Base-by-base conservation (phyloP, 495 filamentous ascomycete species). In the Parathielavia appendiculata region DNA sequence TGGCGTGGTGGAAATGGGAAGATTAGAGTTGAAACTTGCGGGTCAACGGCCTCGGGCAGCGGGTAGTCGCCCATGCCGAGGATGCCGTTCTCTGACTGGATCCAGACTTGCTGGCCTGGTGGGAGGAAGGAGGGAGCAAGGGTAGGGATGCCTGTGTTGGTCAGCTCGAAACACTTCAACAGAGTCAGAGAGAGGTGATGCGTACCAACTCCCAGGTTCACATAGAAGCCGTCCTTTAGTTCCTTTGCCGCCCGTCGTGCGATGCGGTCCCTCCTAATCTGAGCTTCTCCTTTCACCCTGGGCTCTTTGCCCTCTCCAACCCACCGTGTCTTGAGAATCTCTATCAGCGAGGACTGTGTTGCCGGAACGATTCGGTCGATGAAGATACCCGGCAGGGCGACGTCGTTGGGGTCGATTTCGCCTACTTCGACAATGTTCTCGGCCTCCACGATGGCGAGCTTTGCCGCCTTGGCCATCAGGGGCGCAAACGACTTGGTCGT, bases 11-110 rank as follows among this genome's bases (percentile, higher is more conserved):
- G 11, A 6, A 34, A 16, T 45, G 20, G 13, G 38, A 8, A 7
- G 13, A 20, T 0, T 12, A 36, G 20, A 13, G 22, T 19, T 30
- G 20, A n/a, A n/a, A 62, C 71, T 58, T 58, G 73, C 63, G 82
- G 71, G 60, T 86, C 83, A 26, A 84, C 76, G 35, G 80, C 63
- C 0, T 72, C 73, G 7, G 74, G 74, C 1, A 73, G 62, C 0
- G 84, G 84, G 64, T 87, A 84, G 19, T 82, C 76, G 12, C 84
- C 83, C 76, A 85, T 81, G 17, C 82, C 82, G 9, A 85, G 63
- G 56, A 85, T 80, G 8, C 82, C 82, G 66, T 85, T 85, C 61
- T 85, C 82, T 1, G 79, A 81, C 62, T 85, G 82, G 59, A 85
- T 75, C 79, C 77, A 81, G 32, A 82, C 79, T 38, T 73, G 75